Base-by-base conservation (phyloP, 768 basidiomycete species). In the Mycena venus region DNA sequence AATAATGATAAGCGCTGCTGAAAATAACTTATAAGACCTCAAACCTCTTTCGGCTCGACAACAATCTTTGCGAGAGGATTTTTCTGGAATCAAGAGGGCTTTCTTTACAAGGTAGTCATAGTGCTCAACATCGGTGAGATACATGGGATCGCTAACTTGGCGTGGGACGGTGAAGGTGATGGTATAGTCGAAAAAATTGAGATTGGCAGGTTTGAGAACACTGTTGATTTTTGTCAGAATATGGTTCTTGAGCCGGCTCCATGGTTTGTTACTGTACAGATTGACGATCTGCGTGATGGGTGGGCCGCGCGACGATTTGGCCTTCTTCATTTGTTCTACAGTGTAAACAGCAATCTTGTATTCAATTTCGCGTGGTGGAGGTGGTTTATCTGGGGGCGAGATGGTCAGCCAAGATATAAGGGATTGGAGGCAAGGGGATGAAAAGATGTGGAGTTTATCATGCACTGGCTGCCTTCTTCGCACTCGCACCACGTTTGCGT, bases 161-260 rank as follows among this genome's bases (percentile, higher is more conserved):
- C 49, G 68, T 2, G 68, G 59, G n/a, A 70, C 15, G 21, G 59
- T 61, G 60, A 70, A 70, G 5, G 58, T 25, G n/a, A 69, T n/a
- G 12, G 3, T 27, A 23, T 60, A 69, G 3, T 49, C 32, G 23
- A 4, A 9, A 9, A 60, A 29, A 19, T 60, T 4, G 10, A 61
- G 44, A 3, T 7, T 3, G 8, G 19, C 0, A 3, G 44, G 59
- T 9, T 65, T 11, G 9, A 65, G 49, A n/a, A 31, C 60, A 8
- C 1, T 21, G 55, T 32, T 19, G 55, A 56, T 31, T 15, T 4
- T 7, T 29, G 7, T 32, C 7, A 19, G 29, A 19, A 56, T 56
- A 6, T 15, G 19, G 19, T 29, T n/a, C 19, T 32, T 19, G 17
- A 56, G 31, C 1, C 29, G 15, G 9, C 3, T 14, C 55, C 55